These are phyloP conservation scores for Fusarium sp. DNA, from an alignment of 2,329 filamentous ascomycete genomes.

Conservation along the genomic window DNA sequence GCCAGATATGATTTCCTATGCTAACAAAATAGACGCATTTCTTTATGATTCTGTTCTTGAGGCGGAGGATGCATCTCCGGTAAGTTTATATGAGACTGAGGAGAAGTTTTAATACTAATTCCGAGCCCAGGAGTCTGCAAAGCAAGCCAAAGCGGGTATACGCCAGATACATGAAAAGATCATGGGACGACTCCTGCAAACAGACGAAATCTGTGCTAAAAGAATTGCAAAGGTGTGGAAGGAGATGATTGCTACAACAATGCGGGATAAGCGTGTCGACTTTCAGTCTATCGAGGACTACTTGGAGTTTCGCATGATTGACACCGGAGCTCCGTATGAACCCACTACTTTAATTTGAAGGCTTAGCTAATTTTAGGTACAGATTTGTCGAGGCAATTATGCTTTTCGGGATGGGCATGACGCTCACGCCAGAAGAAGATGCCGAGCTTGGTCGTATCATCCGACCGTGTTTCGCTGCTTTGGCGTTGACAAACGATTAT, in stretches of 20 bases:
- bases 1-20: accelerated
- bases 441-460: neutral
- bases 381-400: neutral
- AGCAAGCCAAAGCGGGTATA: neutral
- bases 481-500: neutral
- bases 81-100: neutral
- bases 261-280: neutral
- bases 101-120: accelerated
- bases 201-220: neutral
- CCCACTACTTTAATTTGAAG: too few relatives aligned
- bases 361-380: neutral
- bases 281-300: neutral
- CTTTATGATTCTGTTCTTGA: neutral
- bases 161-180: neutral
- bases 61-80: neutral
- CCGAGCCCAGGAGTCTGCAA: neutral
- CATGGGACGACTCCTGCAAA: neutral
- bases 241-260: neutral
- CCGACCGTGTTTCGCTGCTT: neutral
- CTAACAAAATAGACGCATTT: neutral
- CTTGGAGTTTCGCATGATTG: neutral
- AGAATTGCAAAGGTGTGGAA: neutral
- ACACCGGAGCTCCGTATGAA: neutral
- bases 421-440: neutral
- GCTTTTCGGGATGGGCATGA: neutral